phyloP scores from a whole-genome alignment of 129 eudicot genomes.

The Ambrosia trifida region DNA sequence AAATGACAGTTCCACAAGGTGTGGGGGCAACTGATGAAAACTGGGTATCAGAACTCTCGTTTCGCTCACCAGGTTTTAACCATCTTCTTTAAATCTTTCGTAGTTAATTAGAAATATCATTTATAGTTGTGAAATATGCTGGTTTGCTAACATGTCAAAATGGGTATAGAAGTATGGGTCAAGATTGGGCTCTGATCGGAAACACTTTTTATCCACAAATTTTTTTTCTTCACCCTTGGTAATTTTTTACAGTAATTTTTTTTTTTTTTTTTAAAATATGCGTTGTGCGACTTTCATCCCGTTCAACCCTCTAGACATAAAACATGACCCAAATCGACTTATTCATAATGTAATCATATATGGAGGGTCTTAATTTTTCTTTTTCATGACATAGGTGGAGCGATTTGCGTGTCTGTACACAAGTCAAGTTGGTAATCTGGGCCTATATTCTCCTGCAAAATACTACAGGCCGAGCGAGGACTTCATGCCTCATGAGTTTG shows the following conservation, averaged over 20 bases:
- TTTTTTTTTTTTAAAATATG: neutral
- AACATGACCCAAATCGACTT: neutral
- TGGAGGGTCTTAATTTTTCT: neutral
- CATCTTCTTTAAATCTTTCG: neutral
- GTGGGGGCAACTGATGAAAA: slow-evolving; percentile 98
- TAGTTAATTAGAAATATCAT: neutral
- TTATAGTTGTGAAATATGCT: neutral
- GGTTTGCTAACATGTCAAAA: neutral
- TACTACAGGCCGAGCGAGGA: slow-evolving; percentile 95
- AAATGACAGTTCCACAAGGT: slow-evolving; percentile 75
- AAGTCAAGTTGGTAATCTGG: slow-evolving; percentile 76
- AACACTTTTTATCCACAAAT: neutral
- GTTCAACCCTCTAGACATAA: neutral
- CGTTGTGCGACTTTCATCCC: too few species aligned
- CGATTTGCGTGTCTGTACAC: slow-evolving; percentile 94
- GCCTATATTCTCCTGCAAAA: slow-evolving; percentile 86
- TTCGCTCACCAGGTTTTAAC: slow-evolving; percentile 85
- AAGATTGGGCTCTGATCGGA: neutral
- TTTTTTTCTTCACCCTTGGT: neutral
- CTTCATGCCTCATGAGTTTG: slow-evolving; percentile 92
- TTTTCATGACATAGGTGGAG: slow-evolving; percentile 63
- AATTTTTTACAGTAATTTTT: neutral
- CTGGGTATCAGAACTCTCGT: slow-evolving; percentile 95
- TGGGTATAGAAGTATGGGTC: neutral
- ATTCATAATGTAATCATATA: neutral